A percentile compares a stretch with the other conserved stretches of the same genome.
Evolutionary conservation across 2,329 filamentous ascomycete species (phyloP).

Genomic region (Fusarium buharicum): DNA sequence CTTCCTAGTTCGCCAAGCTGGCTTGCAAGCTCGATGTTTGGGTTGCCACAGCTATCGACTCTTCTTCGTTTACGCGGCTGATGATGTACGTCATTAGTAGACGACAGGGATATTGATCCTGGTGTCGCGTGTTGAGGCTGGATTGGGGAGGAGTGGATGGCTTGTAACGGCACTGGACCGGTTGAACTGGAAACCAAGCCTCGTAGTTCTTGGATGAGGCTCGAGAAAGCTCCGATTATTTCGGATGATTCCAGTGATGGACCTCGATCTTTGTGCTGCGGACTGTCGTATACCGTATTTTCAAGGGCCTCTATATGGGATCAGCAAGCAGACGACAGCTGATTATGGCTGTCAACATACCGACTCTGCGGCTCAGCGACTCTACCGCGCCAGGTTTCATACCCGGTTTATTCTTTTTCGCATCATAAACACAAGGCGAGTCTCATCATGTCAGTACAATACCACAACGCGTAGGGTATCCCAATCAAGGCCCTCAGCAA

Average conservation of each 20-base stretch:
- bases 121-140: conserved; percentile 9
- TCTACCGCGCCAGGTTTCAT: conserved; percentile 34
- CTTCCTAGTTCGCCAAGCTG: conserved; percentile 28
- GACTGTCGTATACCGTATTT: conserved; percentile 23
- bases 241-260: conserved; percentile 17
- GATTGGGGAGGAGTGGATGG: neutral
- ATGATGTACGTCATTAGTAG: conserved; percentile 1
- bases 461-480: neutral
- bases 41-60: conserved; percentile 38
- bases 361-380: conserved; percentile 28
- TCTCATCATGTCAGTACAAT: conserved; percentile 9
- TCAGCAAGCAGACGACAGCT: neutral
- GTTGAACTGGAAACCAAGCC: conserved; percentile 16
- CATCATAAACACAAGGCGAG: conserved; percentile 27
- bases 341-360: neutral
- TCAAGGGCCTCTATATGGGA: conserved; percentile 27
- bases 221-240: conserved; percentile 28
- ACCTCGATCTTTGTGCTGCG: neutral
- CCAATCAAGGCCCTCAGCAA: rapidly evolving
- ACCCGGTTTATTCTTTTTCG: conserved; percentile 31
- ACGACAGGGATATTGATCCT: neutral
- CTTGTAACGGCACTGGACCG: neutral
- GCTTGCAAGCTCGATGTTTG: conserved; percentile 36
- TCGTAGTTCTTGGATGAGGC: conserved; percentile 33
- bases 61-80: conserved; percentile 32